Evolutionary conservation across 352 stramenopile genomes (phyloP).

Genomic region (Globisporangium spiculum): DNA sequence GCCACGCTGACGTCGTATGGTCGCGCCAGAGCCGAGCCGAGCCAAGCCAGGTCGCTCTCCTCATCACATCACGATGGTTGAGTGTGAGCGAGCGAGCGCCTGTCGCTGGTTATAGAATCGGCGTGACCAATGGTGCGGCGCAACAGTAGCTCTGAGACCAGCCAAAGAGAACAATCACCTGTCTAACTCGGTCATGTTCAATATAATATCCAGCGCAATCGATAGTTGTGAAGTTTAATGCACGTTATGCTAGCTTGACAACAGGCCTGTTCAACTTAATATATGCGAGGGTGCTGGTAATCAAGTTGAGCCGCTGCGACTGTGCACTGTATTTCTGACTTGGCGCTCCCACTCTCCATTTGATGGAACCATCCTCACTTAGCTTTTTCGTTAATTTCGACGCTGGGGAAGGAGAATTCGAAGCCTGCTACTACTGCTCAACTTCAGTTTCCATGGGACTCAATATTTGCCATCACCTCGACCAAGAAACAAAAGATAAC

Average conservation of each 20-base stretch:
- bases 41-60: too few relatives aligned
- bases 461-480: too few relatives aligned
- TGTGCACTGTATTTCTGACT: neutral
- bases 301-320: neutral
- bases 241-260: neutral
- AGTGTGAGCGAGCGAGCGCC: neutral
- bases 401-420: neutral
- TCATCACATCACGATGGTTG: neutral
- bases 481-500: neutral
- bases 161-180: neutral
- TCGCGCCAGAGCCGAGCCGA: neutral
- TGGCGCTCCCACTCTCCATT: neutral
- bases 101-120: neutral
- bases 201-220: neutral
- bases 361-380: neutral
- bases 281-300: neutral
- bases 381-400: neutral
- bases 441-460: neutral
- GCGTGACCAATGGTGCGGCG: neutral
- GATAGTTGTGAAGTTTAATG: neutral
- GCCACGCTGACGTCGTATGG: neutral
- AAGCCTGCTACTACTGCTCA: neutral
- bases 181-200: neutral
- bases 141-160: neutral
- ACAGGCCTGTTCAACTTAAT: neutral